Evolutionary conservation across 1,284 basidiomycete genomes (phyloP), one percentile per base, ranked within the genome.

Genomic region (Albatrellus sp.): DNA sequence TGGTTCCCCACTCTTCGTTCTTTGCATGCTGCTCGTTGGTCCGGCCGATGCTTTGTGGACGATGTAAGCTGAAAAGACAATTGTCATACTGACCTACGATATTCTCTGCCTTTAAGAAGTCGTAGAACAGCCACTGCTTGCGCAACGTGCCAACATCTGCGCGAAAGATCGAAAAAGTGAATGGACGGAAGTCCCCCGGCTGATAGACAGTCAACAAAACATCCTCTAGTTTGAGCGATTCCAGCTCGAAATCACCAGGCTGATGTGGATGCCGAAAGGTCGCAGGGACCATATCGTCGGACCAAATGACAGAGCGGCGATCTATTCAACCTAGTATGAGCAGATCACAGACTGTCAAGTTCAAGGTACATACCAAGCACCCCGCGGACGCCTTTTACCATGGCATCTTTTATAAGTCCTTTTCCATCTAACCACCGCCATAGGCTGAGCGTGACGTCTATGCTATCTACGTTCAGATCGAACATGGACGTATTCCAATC

Each of bases 71-170:
- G 68, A 98, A 97, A 12, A 99, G 60, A 57, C 96, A 99, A 55
- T 97, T 97, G 60, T 99, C 94, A 52, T 94, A 89, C 59, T 99
- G 96, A 1, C 94, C 94, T 3, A 96, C 94, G 46, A 98, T 89
- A 46, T 85, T 88, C 54, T 98, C 92, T 0, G 94, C 94, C 38
- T 77, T 80, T 46, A 93, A 64, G 54, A 92, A 80, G 60, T 97
- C 93, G 59, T 93, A 94, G 62, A 97, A 97, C 31, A 97, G 57
- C 92, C 92, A 98, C 55, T 89, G 84, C 59, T 94, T 96, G 47
- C 94, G 73, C 53, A 98, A 80, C 13, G 73, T 75, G 11, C 76
- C 75, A 34, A 98, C 77, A 52, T 88, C 82, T n/a, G 93, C 94
- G 49, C 84, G 83, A 67, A 98, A 99, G 46, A 99, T 91, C 7